Evolutionary conservation across 1,139 yeast species (phyloP).

Genomic region (Wickerhamiella infanticola): DNA sequence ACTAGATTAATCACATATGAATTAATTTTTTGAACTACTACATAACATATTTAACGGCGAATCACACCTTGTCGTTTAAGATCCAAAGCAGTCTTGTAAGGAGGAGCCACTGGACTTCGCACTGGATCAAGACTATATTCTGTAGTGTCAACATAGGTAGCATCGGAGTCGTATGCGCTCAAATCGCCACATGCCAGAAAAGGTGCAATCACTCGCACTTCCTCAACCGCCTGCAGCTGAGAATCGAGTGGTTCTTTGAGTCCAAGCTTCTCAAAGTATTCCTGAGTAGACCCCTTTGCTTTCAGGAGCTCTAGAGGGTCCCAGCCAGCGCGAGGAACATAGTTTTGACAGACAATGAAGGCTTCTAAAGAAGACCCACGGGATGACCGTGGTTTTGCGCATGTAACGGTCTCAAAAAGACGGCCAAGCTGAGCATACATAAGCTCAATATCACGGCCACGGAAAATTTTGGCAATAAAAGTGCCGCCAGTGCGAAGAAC

Average conservation of each 20-base stretch:
- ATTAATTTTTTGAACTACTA: neutral
- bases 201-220: slow-evolving; percentile 63
- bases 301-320: slow-evolving; percentile 40
- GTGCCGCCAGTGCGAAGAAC: slow-evolving; percentile 76
- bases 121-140: slow-evolving; percentile 60
- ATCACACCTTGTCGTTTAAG: slow-evolving; percentile 39
- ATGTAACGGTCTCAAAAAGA: slow-evolving; percentile 68
- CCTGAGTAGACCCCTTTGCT: slow-evolving; percentile 48
- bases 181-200: slow-evolving; percentile 91
- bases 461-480: slow-evolving; percentile 87
- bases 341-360: slow-evolving; percentile 81
- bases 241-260: slow-evolving; percentile 19
- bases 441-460: slow-evolving; percentile 90
- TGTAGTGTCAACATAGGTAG: slow-evolving; percentile 60
- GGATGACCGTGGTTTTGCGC: slow-evolving; percentile 92
- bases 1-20: slow-evolving; percentile 9
- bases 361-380: slow-evolving; percentile 90
- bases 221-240: slow-evolving; percentile 23
- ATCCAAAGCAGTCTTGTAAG: slow-evolving; percentile 81
- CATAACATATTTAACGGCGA: neutral
- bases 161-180: slow-evolving; percentile 79
- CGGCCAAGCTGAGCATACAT: slow-evolving; percentile 77
- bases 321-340: slow-evolving; percentile 73
- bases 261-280: slow-evolving; percentile 53
- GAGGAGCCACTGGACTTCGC: slow-evolving; percentile 92